Evolutionary conservation across 2,329 filamentous ascomycete genomes (phyloP).

Genomic region (Penicillium sp.): DNA sequence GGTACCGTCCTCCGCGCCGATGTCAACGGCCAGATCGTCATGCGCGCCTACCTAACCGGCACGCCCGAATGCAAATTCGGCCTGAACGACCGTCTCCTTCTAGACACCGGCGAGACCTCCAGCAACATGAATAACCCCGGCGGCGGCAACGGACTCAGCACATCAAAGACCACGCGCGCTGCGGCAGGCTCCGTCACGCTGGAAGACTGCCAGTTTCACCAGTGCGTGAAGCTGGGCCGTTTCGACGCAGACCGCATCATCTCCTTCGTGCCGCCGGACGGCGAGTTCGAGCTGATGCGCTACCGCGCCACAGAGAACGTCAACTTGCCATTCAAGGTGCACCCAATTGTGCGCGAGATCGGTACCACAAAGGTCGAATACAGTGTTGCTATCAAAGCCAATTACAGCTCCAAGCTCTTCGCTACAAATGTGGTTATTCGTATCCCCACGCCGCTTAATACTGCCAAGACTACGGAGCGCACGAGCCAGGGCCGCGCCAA

Average conservation of each 20-base stretch:
- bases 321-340: slow-evolving; percentile 97
- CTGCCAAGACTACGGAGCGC: slow-evolving; percentile 86
- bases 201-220: slow-evolving; percentile 98
- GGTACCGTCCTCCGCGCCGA: slow-evolving; percentile 93
- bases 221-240: slow-evolving; percentile 95
- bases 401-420: slow-evolving; percentile 94
- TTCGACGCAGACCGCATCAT: slow-evolving; percentile 97
- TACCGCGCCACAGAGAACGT: slow-evolving; percentile 98
- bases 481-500: slow-evolving; percentile 96
- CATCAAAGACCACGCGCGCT: slow-evolving; percentile 88
- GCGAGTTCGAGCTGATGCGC: slow-evolving; percentile 97
- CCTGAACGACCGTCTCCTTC: slow-evolving; percentile 87
- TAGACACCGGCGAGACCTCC: slow-evolving; percentile 73
- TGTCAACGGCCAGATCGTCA: slow-evolving; percentile 95
- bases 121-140: slow-evolving; percentile 37
- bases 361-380: slow-evolving; percentile 98
- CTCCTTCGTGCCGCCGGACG: slow-evolving; percentile 93
- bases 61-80: slow-evolving; percentile 99
- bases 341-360: slow-evolving; percentile 96
- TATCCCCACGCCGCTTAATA: slow-evolving; percentile 95
- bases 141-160: slow-evolving; percentile 59
- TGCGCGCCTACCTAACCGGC: slow-evolving; percentile 95
- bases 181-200: slow-evolving; percentile 93
- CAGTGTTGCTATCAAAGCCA: slow-evolving; percentile 94
- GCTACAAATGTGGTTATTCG: slow-evolving; percentile 94